A percentile compares a stretch with the other conserved stretches of the same genome.
Evolutionary conservation across 495 filamentous ascomycete species (phyloP).

Genomic region (Neurospora sp.): DNA sequence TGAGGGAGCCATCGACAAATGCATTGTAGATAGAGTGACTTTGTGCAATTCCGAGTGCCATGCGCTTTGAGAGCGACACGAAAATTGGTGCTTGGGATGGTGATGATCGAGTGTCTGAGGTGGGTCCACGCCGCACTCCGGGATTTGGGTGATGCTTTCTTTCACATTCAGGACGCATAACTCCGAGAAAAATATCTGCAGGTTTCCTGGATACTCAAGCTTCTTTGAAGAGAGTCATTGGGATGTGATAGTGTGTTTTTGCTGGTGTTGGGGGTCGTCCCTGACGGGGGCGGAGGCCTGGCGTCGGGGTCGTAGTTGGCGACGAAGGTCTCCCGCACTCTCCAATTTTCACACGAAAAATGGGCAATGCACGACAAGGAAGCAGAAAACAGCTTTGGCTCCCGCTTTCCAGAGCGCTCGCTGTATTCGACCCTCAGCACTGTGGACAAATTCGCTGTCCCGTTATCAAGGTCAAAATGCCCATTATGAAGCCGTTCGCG

Average conservation of each 20-base stretch:
- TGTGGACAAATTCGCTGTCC: neutral
- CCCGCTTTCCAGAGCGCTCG: neutral
- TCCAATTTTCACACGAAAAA: neutral
- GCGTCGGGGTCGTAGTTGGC: neutral
- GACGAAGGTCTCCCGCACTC: neutral
- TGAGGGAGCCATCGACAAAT: neutral
- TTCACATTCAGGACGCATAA: neutral
- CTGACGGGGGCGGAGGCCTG: neutral
- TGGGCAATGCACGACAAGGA: neutral
- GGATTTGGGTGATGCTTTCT: neutral
- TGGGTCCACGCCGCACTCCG: neutral
- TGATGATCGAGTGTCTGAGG: neutral
- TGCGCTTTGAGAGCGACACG: neutral
- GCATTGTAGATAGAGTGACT: neutral
- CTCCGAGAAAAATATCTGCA: neutral
- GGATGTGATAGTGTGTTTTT: neutral
- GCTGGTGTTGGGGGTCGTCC: neutral
- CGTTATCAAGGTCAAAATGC: neutral
- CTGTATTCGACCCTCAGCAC: neutral
- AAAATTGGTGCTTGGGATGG: neutral
- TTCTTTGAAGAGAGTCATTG: too few relatives aligned
- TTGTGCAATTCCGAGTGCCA: neutral
- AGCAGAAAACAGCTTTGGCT: neutral
- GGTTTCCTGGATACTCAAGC: neutral
- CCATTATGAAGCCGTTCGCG: neutral